Evolutionary conservation across 805 yeast species (phyloP), one percentile per base, ranked within the genome.

Genomic region (Ascoidea rubescens): DNA sequence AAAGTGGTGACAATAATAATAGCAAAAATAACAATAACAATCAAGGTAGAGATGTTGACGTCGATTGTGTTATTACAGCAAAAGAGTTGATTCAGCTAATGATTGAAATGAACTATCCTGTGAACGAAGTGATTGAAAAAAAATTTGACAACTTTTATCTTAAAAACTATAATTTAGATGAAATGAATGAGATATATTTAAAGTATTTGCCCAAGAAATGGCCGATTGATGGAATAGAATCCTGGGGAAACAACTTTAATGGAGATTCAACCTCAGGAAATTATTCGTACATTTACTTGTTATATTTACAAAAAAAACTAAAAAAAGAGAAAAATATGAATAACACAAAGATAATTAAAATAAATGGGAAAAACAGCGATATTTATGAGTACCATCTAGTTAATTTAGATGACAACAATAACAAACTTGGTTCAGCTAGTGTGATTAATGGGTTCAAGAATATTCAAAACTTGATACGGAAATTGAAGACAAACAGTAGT

Each of bases 51-150:
- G 64, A 62, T 10, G 56, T 54, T 37, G 96, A 88, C 60, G 97
- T 93, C 10, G 97, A 93, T 64, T 87, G 96, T 69, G 99, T 93
- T 3, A 76, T 93, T 28, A 93, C 99, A 0, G 89, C 98, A 10
- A 82, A 80, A 58, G 99, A 93, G 62, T 67, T 93, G 45, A 74
- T 90, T 1, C 85, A 86, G 53, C 67, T 93, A 66, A 62, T 88
- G 47, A 76, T 77, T 33, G 85, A 80, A 31, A 73, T 79, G 50
- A 59, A 66, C 0, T 62, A 75, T 2, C 67, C 71, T 44, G 66
- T 74, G 56, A 58, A 59, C 46, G 54, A 58, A 5, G 55, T 52
- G 43, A 33, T 47, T 8, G 49, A 44, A 32, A 48, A 52, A 33
- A 21, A 50, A 5, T n/a, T 10, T 10, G 31, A 45, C 45, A 31